Evolutionary conservation across 805 yeast genomes (phyloP).

Genomic region (Ogataea angusta): DNA sequence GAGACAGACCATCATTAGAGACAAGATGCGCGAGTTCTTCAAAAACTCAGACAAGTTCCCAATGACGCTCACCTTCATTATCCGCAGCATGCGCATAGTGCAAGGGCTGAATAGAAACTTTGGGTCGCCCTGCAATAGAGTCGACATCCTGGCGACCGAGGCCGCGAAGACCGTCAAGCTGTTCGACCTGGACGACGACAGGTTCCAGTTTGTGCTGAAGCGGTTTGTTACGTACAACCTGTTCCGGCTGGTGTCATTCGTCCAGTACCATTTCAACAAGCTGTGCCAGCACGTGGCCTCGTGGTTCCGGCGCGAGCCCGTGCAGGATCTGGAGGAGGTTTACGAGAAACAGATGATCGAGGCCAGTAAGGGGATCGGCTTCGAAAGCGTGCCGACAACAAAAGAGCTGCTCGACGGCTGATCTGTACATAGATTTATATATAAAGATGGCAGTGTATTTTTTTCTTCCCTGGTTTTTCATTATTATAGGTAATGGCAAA

Average conservation of each 20-base stretch:
- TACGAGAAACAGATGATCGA: slow-evolving; percentile 42
- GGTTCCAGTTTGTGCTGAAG: slow-evolving; percentile 13
- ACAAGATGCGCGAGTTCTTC: slow-evolving; percentile 53
- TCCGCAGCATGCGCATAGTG: slow-evolving; percentile 71
- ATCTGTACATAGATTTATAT: slow-evolving; percentile 5
- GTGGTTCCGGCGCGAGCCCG: slow-evolving; percentile 27
- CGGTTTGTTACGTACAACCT: slow-evolving; percentile 14
- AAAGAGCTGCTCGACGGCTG: slow-evolving; percentile 20
- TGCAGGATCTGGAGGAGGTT: slow-evolving; percentile 40
- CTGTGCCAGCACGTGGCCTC: slow-evolving; percentile 6
- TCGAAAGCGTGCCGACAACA: slow-evolving; percentile 33
- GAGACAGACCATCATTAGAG: slow-evolving; percentile 40
- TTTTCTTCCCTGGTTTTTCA: not conserved
- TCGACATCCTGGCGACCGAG: slow-evolving; percentile 57
- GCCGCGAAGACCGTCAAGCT: slow-evolving; percentile 36
- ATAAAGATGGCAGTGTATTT: slow-evolving; percentile 4
- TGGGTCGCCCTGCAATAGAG: slow-evolving; percentile 73
- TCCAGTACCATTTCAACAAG: slow-evolving; percentile 23
- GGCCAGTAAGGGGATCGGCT: slow-evolving; percentile 42
- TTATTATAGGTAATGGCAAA: slow-evolving; percentile 2
- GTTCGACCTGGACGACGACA: slow-evolving; percentile 12
- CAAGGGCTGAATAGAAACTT: slow-evolving; percentile 63
- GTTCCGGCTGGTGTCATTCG: slow-evolving; percentile 26
- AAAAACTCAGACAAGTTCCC: slow-evolving; percentile 67
- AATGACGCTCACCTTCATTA: slow-evolving; percentile 57